These are phyloP conservation scores for Aspergillus wentii DNA, from an alignment of 495 filamentous ascomycete species.

Conservation along the genomic window DNA sequence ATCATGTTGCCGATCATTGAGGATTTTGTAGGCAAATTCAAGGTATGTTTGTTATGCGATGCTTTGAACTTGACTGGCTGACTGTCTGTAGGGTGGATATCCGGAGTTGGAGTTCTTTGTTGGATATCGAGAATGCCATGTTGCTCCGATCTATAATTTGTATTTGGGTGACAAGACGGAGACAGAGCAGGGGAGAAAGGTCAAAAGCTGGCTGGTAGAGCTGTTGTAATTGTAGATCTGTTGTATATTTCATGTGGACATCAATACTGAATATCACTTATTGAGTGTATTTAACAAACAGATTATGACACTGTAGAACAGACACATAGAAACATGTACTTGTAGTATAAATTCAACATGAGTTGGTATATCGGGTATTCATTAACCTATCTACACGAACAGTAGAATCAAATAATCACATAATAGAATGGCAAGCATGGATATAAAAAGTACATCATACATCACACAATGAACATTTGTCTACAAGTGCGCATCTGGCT, in stretches of 20 bases:
- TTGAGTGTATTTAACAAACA: not conserved
- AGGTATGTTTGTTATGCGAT: conserved; percentile 29
- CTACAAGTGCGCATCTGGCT: conserved; percentile 5
- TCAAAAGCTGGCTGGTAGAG: conserved; percentile 27
- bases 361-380: no score
- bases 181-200: conserved; percentile 35
- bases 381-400: not conserved
- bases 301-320: not conserved
- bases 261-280: not conserved
- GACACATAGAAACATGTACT: not conserved
- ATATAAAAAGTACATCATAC: not conserved
- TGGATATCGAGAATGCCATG: conserved; percentile 36
- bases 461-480: not conserved
- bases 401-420: not conserved
- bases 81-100: no score
- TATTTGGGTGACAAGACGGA: conserved; percentile 30
- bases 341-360: no score
- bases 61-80: no score
- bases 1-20: conserved; percentile 54
- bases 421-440: not conserved
- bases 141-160: conserved; percentile 39
- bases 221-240: conserved; percentile 9
- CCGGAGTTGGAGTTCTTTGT: conserved; percentile 31
- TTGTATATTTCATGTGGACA: not conserved
- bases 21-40: conserved; percentile 40